phyloP scores from a whole-genome alignment of 2,329 filamentous ascomycete species.

The Sarocladium kiliense region DNA sequence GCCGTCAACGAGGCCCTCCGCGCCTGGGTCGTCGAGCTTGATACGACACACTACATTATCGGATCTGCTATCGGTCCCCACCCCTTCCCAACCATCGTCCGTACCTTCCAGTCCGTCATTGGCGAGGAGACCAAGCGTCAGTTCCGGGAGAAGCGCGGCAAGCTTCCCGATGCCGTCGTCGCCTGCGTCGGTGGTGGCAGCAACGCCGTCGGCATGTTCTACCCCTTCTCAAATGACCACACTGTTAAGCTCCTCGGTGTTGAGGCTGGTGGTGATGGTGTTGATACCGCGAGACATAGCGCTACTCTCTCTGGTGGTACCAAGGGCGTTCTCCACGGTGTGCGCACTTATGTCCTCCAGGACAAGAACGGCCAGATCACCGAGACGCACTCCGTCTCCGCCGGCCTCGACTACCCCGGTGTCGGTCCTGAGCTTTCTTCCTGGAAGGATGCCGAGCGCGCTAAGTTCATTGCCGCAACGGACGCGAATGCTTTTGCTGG shows the following conservation, averaged over 20 bases:
- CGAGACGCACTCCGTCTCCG: slow-evolving; percentile 94
- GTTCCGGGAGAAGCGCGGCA: slow-evolving; percentile 77
- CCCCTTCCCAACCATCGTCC: slow-evolving; percentile 94
- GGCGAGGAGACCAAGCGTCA: slow-evolving; percentile 91
- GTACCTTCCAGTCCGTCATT: slow-evolving; percentile 96
- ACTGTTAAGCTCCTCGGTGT: slow-evolving; percentile 87
- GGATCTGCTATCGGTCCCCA: slow-evolving; percentile 96
- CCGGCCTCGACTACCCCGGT: slow-evolving; percentile 93
- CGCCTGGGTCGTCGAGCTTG: slow-evolving; percentile 87
- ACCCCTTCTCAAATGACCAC: slow-evolving; percentile 82
- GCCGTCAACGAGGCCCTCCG: slow-evolving; percentile 95
- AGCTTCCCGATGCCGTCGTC: slow-evolving; percentile 91
- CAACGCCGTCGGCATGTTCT: slow-evolving; percentile 98
- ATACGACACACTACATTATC: slow-evolving; percentile 97
- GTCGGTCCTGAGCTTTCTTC: slow-evolving; percentile 86
- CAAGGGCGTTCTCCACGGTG: slow-evolving; percentile 92
- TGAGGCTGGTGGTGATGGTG: slow-evolving; percentile 88
- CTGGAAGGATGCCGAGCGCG: slow-evolving; percentile 89
- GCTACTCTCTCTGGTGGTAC: slow-evolving; percentile 82
- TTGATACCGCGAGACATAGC: slow-evolving; percentile 80
- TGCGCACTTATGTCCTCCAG: slow-evolving; percentile 92
- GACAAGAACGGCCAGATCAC: slow-evolving; percentile 87
- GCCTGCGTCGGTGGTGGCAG: slow-evolving; percentile 94
- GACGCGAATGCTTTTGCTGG: slow-evolving; percentile 86
- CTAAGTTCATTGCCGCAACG: slow-evolving; percentile 85